Evolutionary conservation across 225 moss, liverwort and hornwort genomes (phyloP), one percentile per base, ranked within the genome.

Genomic region (Anthoceros angustus): DNA sequence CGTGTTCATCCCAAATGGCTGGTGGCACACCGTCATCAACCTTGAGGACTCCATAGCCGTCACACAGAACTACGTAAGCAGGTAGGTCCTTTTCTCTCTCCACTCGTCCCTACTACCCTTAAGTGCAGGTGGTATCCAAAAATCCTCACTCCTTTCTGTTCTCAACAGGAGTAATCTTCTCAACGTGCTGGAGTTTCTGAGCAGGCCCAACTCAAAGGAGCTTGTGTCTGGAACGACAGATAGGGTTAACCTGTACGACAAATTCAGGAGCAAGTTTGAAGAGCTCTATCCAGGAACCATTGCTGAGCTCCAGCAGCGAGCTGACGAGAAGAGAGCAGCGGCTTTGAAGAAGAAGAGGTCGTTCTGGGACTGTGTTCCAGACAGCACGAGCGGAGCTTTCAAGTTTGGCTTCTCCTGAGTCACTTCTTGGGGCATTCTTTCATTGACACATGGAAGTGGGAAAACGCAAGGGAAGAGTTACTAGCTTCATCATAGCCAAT

Each of bases 1-100:
- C 16, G 78, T 95, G 63, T 95, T 88, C 73, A 88, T 95, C 55
- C 95, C 95, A 0, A 68, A 86, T 42, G 95, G 95, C 5, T 95
- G 95, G 95, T 95, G 95, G 95, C 95, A 95, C 69, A 77, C 84
- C 32, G 95, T 95, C 15, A 87, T 95, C 25, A 95, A 95, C 73
- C 71, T 95, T 78, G 91, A 95, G 69, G 95, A 95, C 23, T 90
- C 95, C 24, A 77, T 95, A 65, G 95, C 91, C 32, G 84, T 91
- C 62, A 95, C 95, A 12, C 91, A 95, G 42, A 95, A 95, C 64
- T 95, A 88, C 71, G 85, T 91, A 32, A 91, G 95, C 86, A 85
- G 94, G 94, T 90, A 79, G 4, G 32, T 32, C 4, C 32, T 1
- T 1, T 32, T 32, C 32, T 15, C 0, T 39, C 41, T 43, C 42